Evolutionary conservation across 768 basidiomycete genomes (phyloP), one percentile per base, ranked within the genome.

Genomic region (Boletus speciosus): DNA sequence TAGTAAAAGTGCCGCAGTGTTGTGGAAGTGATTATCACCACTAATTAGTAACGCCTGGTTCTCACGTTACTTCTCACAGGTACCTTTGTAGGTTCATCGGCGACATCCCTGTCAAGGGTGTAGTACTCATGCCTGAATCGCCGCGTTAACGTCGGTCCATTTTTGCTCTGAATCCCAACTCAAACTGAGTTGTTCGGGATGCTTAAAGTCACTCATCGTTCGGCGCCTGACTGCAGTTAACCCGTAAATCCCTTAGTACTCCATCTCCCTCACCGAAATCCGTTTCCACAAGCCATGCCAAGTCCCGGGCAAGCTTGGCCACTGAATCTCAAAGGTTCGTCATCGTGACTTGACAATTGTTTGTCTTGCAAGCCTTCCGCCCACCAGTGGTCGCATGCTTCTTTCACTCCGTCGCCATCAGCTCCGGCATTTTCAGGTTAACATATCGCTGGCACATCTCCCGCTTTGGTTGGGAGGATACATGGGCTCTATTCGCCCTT

Each of bases 401-500:
- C 3, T 54, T 64, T 44, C 59, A 58, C 23, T 6, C 23, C 31
- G 9, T 66, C 23, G 55, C 50, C 43, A 51, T 63, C 25, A 6
- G 5, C 19, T 46, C 60, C 6, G 57, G 56, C 21, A 47, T 59
- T 36, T 61, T 65, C 32, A 59, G 63, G 49, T 12, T 37, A 15
- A 15, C 31, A 0, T 64, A 56, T 49, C 57, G 60, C 23, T 59
- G 42, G 42, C 37, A 54, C 21, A 55, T 55, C 12, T 64, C 53
- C 25, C 60, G 55, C 27, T 59, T 57, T 47, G 52, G 56, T 4
- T 59, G 59, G 54, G 60, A 64, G 3, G 56, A 65, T 35, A 11
- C 23, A 3, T 64, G 56, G 57, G 63, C 60, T 40, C 12, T 42
- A 4, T 25, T 63, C 15, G 61, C 64, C 9, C 53, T 65, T 51